Evolutionary conservation across 2,329 filamentous ascomycete genomes (phyloP).

Genomic region (Polychaeton citri): DNA sequence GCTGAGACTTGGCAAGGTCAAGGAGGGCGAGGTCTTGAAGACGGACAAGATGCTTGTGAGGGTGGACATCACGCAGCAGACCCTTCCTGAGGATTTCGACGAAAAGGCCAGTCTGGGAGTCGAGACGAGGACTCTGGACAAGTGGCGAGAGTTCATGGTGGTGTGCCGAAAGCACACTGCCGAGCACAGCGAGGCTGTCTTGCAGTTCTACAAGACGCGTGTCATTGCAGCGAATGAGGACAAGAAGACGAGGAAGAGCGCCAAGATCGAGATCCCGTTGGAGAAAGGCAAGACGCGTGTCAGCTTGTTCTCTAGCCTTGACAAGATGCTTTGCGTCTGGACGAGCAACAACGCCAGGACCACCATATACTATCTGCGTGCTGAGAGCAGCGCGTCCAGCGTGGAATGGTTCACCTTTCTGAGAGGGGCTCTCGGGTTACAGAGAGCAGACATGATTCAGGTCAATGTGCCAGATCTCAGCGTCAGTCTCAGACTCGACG

Average conservation of each 20-base stretch:
- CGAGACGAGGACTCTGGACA: conserved; percentile 45
- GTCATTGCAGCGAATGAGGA: conserved; percentile 48
- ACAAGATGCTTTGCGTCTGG: conserved; percentile 55
- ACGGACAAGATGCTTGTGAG: conserved; percentile 56
- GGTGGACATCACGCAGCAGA: conserved; percentile 39
- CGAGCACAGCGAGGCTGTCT: conserved; percentile 31
- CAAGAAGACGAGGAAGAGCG: conserved; percentile 38
- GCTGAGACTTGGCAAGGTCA: conserved; percentile 21
- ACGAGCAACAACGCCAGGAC: conserved; percentile 40
- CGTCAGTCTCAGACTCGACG: conserved; percentile 43
- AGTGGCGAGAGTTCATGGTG: conserved; percentile 51
- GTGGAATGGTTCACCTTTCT: conserved; percentile 59
- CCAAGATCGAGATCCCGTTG: conserved; percentile 45
- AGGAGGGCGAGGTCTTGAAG: conserved; percentile 50
- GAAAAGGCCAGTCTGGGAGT: conserved; percentile 49
- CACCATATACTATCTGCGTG: conserved; percentile 48
- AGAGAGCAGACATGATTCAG: conserved; percentile 41
- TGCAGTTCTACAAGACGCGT: conserved; percentile 22
- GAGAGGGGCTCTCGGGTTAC: conserved; percentile 45
- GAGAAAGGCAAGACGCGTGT: conserved; percentile 40
- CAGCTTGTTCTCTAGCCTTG: conserved; percentile 52
- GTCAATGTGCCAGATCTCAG: conserved; percentile 51
- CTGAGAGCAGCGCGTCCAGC: conserved; percentile 46
- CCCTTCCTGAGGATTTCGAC: conserved; percentile 46
- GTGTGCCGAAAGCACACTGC: conserved; percentile 47